Evolutionary conservation across 441 rosid species (phyloP).

Genomic region (Brassica hybrid): DNA sequence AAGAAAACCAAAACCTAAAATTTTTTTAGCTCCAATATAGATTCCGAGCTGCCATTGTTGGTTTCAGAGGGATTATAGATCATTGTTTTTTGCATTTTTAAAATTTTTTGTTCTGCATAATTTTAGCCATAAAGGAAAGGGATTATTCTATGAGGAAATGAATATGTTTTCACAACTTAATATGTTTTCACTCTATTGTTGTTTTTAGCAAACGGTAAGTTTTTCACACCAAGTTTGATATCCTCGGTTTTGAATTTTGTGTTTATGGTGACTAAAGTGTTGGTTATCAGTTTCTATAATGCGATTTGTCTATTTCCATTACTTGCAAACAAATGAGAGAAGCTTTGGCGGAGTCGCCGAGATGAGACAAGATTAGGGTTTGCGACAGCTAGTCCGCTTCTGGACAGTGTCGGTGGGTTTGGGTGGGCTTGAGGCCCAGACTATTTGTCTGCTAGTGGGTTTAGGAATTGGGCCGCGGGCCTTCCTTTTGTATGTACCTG

Average conservation of each 20-base stretch:
- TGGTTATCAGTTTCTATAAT: slow-evolving; percentile 14
- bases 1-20: slow-evolving; percentile 41
- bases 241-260: neutral
- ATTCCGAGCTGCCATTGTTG: slow-evolving; percentile 49
- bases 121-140: slow-evolving; percentile 1
- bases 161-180: neutral
- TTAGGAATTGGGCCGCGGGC: too few relatives aligned
- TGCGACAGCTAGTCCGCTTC: too few relatives aligned
- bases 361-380: too few relatives aligned
- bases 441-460: too few relatives aligned
- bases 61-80: slow-evolving; percentile 2
- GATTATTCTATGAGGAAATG: neutral
- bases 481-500: too few relatives aligned
- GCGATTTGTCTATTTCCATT: neutral
- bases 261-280: neutral
- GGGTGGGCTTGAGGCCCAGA: too few relatives aligned
- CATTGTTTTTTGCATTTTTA: neutral
- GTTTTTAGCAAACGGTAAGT: neutral
- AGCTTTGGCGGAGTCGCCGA: too few relatives aligned
- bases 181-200: neutral
- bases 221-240: slow-evolving; percentile 12
- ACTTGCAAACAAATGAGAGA: neutral
- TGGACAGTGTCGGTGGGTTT: too few relatives aligned
- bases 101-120: slow-evolving; percentile 2
- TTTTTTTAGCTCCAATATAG: slow-evolving; percentile 62